Percentiles rank a stretch among this genome's conserved stretches.
Conservation (phyloP, 108 stramenopile species). For the Fistulifera pelliculosa region DNA sequence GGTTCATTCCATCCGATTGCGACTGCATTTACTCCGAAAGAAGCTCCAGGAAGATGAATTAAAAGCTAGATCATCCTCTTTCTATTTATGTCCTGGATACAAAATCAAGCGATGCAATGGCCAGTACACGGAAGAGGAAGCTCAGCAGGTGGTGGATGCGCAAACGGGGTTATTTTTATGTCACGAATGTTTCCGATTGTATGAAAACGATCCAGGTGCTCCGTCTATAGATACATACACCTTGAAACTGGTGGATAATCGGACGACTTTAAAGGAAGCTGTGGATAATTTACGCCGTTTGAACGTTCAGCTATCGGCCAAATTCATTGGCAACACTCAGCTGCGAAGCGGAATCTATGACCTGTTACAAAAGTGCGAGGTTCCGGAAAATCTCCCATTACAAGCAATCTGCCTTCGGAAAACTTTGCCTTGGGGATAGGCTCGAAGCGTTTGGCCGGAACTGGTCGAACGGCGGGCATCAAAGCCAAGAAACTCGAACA, state of each 20-base stretch:
- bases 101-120: conserved; percentile 69
- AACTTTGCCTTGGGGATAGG: conserved; percentile 80
- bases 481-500: conserved; percentile 61
- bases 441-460: conserved; percentile 77
- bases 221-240: conserved; percentile 56
- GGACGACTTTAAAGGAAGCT: conserved; percentile 54
- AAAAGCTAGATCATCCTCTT: conserved; percentile 48
- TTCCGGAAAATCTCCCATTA: conserved; percentile 50
- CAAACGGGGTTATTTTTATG: conserved; percentile 75
- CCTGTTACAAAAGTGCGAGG: conserved; percentile 75
- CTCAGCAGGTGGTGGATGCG: conserved; percentile 70
- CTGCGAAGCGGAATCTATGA: conserved; percentile 73
- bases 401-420: conserved; percentile 81
- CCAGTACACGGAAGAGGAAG: conserved; percentile 73
- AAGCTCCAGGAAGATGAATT: conserved; percentile 64
- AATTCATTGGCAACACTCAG: conserved; percentile 57
- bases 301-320: conserved; percentile 67
- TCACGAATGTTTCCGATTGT: conserved; percentile 57
- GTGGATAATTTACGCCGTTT: conserved; percentile 55
- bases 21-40: conserved; percentile 64
- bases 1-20: conserved; percentile 78
- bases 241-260: conserved; percentile 70
- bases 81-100: conserved; percentile 84
- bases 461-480: conserved; percentile 80
- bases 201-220: conserved; percentile 62